Evolutionary conservation across 441 rosid species (phyloP), one percentile per base, ranked within the genome.

Genomic region (Erysimum cheiri): DNA sequence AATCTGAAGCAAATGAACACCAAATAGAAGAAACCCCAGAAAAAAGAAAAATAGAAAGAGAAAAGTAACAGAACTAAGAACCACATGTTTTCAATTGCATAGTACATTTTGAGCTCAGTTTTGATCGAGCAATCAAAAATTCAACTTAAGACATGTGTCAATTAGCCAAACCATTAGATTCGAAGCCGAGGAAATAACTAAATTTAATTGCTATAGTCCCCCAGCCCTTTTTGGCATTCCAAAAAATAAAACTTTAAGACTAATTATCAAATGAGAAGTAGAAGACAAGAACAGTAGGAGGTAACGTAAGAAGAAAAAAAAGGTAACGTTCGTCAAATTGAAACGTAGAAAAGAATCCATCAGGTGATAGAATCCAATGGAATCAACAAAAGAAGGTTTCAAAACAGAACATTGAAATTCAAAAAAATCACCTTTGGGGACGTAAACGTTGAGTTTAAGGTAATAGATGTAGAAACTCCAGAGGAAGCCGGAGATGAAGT

Each of bases 381-480:
- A 4, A 36, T 19, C 37, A 52, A 40, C 19, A 59, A 39, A 11
- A 37, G 15, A 35, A 40, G 7, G 12, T 31, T 0, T 26, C 3
- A 52, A 26, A 36, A 1, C 17, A 2, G n/a, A 59, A 35, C 2
- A 13, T 12, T 12, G 3, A 12, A 15, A 33, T 5, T 5, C n/a
- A 2, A 5, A 17, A 4, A 35, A 35, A 4, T 35, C 29, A 91
- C 94, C 96, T 83, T 85, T 87, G 36, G 90, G 85, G 28, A 87
- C 44, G 68, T 78, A 87, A 60, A 87, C 82, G 63, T 90, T 78
- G 82, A 82, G 82, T 65, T 86, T 87, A 74, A 79, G 72, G 73
- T 84, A 77, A 69, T 92, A 92, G 40, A 90, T 88, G 78, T 85
- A 92, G 83, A 88, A 76, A 73, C 90, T 88, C 98, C 97, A 87